A percentile compares a stretch with the other conserved stretches of the same genome.
Evolutionary conservation across 2,329 filamentous ascomycete species (phyloP).

Genomic region (Apiospora rasikravindrae): DNA sequence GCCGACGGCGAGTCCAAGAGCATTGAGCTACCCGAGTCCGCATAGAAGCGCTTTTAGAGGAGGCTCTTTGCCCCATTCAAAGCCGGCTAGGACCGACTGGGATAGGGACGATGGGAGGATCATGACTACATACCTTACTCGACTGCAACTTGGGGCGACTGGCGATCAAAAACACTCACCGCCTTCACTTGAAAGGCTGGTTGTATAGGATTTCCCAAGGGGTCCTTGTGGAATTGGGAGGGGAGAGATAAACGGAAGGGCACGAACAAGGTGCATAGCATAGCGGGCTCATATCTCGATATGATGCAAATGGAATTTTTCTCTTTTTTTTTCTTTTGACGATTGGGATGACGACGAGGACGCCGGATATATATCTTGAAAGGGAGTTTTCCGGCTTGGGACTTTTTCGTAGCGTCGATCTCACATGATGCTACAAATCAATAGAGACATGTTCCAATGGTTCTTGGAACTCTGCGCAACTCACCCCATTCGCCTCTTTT

Average conservation of each 20-base stretch:
- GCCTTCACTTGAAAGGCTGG: too few relatives aligned
- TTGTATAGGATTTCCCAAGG: too few relatives aligned
- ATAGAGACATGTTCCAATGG: background rate
- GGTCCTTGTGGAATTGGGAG: too few relatives aligned
- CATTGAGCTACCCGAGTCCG: constrained; percentile 47
- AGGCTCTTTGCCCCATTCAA: background rate
- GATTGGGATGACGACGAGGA: background rate
- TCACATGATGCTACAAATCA: background rate
- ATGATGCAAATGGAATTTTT: constrained; percentile 1
- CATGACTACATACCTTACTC: background rate
- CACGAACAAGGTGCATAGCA: background rate
- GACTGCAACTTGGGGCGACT: background rate
- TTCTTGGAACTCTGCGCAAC: background rate
- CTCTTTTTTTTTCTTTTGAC: background rate
- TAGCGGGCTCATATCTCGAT: constrained; percentile 6
- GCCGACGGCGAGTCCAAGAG: constrained; percentile 68
- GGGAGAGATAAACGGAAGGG: background rate
- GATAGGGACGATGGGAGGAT: background rate
- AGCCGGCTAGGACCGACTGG: background rate
- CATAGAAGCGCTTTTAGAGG: background rate
- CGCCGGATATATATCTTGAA: background rate
- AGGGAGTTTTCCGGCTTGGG: background rate
- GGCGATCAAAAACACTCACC: too few relatives aligned
- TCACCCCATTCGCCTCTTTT: background rate
- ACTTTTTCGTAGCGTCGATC: background rate